These are phyloP conservation scores for Adansonia grandidieri DNA, from an alignment of 441 rosid species.

Conservation along the genomic window DNA sequence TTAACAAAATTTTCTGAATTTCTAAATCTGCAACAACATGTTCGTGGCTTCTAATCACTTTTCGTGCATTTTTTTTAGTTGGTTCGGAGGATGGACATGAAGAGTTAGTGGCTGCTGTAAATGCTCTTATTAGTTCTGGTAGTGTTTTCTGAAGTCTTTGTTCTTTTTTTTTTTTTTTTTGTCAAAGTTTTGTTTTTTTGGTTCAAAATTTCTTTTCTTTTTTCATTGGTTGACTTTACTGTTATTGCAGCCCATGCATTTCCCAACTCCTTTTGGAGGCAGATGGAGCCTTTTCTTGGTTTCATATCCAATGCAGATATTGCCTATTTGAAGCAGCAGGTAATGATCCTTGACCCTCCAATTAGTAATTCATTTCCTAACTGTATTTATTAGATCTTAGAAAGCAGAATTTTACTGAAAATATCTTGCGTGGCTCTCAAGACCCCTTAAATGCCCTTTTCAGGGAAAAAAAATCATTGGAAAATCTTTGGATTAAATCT, in stretches of 20 bases:
- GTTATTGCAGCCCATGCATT: slow-evolving; percentile 60
- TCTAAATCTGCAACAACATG: slow-evolving; percentile 14
- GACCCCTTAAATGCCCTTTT: not conserved
- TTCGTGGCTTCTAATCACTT: slow-evolving; percentile 31
- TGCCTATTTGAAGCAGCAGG: slow-evolving; percentile 74
- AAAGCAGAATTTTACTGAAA: not conserved
- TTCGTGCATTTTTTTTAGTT: slow-evolving; percentile 48
- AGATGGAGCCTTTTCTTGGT: slow-evolving; percentile 81
- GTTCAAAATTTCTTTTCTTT: slow-evolving; percentile 14
- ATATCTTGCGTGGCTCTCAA: not conserved
- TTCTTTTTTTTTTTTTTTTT: slow-evolving; percentile 23
- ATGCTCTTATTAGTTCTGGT: slow-evolving; percentile 75
- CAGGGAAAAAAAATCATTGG: not conserved
- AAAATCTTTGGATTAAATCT: slow-evolving; percentile 1
- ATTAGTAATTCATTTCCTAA: not conserved
- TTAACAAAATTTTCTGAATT: slow-evolving; percentile 14
- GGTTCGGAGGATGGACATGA: slow-evolving; percentile 89
- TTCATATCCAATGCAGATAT: slow-evolving; percentile 75
- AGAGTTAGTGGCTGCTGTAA: slow-evolving; percentile 95
- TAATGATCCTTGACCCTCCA: slow-evolving; percentile 25
- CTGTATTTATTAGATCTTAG: not conserved
- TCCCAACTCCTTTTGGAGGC: slow-evolving; percentile 77
- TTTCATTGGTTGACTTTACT: slow-evolving; percentile 41
- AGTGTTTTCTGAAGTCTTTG: slow-evolving; percentile 26
- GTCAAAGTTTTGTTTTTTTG: slow-evolving; percentile 16